Conservation (phyloP, 2,329 filamentous ascomycete genomes). For the Neurospora sp. region DNA sequence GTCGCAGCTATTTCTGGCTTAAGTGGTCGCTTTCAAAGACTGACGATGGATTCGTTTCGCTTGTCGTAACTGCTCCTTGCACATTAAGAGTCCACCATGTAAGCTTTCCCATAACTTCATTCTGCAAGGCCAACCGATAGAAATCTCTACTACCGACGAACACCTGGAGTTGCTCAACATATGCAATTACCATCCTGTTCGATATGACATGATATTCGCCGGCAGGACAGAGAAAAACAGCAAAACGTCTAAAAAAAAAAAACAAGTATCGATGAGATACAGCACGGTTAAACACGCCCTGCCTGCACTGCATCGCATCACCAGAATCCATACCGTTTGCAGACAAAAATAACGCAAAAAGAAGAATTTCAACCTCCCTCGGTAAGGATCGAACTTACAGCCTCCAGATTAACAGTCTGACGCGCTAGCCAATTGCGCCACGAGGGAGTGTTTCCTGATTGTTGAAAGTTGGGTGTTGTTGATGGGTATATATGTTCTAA, state of each 20-base stretch:
- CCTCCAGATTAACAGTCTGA: background rate
- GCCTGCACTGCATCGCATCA: too few species aligned
- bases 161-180: background rate
- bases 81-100: background rate
- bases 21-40: background rate
- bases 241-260: too few species aligned
- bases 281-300: too few species aligned
- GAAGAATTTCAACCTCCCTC: background rate
- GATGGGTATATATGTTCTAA: background rate
- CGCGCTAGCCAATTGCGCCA: background rate
- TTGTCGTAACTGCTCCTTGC: background rate
- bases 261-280: too few species aligned
- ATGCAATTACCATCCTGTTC: background rate
- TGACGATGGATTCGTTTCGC: background rate
- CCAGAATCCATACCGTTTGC: too few species aligned
- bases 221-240: too few species aligned
- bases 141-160: background rate
- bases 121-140: background rate
- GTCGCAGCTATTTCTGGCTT: background rate
- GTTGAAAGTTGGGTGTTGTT: background rate
- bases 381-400: background rate
- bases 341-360: background rate
- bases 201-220: background rate
- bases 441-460: background rate
- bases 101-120: background rate